These are phyloP conservation scores for Penicillium sp. DNA, from an alignment of 2,329 filamentous ascomycete genomes.

Conservation along the genomic window DNA sequence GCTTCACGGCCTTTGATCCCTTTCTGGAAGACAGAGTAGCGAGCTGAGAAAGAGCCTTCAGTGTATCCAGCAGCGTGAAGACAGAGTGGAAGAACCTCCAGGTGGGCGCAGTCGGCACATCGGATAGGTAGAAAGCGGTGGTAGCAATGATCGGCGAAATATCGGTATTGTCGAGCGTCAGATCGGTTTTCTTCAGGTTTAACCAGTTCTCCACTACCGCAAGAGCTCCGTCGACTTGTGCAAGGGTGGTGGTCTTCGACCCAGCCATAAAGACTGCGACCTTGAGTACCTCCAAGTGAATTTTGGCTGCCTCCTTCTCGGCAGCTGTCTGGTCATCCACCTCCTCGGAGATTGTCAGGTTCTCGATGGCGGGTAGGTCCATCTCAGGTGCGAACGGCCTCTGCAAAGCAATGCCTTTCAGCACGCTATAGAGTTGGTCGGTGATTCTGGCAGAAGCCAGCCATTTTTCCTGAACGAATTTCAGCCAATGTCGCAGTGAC, in stretches of 20 bases:
- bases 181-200: slow-evolving; percentile 22
- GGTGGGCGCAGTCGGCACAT: slow-evolving; percentile 32
- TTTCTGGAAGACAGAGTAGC: slow-evolving; percentile 32
- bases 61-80: slow-evolving; percentile 41
- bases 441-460: slow-evolving; percentile 34
- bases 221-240: slow-evolving; percentile 32
- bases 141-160: slow-evolving; percentile 22
- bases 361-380: slow-evolving; percentile 30
- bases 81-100: slow-evolving; percentile 44
- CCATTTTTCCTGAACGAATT: slow-evolving; percentile 32
- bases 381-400: slow-evolving; percentile 29
- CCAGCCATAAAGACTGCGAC: slow-evolving; percentile 35
- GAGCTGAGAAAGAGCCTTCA: slow-evolving; percentile 40
- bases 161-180: slow-evolving; percentile 21
- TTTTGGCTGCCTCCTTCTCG: slow-evolving; percentile 35
- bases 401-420: slow-evolving; percentile 33
- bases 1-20: slow-evolving; percentile 29
- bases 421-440: slow-evolving; percentile 36
- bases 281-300: slow-evolving; percentile 36
- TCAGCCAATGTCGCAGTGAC: slow-evolving; percentile 18
- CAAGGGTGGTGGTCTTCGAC: slow-evolving; percentile 29
- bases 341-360: slow-evolving; percentile 23
- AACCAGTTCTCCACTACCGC: slow-evolving; percentile 33
- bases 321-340: slow-evolving; percentile 34
- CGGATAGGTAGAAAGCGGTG: slow-evolving; percentile 28